Base-by-base conservation (phyloP, 1,284 basidiomycete genomes). In the Anthracocystis setariae region DNA sequence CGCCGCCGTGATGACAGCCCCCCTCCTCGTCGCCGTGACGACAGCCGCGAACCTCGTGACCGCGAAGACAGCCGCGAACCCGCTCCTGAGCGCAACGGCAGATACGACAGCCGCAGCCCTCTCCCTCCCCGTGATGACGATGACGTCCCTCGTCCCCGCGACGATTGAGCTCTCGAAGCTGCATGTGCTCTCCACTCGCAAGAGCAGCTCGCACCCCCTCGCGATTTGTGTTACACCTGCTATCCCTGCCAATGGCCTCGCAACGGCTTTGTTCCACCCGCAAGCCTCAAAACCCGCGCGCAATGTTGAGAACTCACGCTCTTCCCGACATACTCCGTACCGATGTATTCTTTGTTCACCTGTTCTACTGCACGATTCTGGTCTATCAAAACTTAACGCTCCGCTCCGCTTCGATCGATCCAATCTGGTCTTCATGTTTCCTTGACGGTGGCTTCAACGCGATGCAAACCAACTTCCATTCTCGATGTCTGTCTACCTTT, bases 61-160 rank as follows among this genome's bases (percentile, higher is more conserved):
- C 62, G 72, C 43, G 66, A 68, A 20, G 74, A 76, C 50, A 76
- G 74, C 54, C 66, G 74, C 43, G 74, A 76, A 55, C 68, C 74
- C 24, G 66, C 47, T 17, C 60, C 72, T 12, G 58, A 66, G 48
- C 64, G 66, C 39, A 61, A 70, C 52, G 66, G 63, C 15, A 58
- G 73, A 35, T 76, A 62, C 51, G 74, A 72, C 54, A 76, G 74
- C 60, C 74, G 73, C 35, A 75, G 73, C 51, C 74, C 74, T 29
- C 60, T 57, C 15, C 72, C 72, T 52, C 55, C 59, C 39, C 70
- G 73, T 47, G 73, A 75, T 46, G 70, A 73, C 25, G 73, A 75
- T 33, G 73, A 73, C n/a, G 71, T 59, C 24, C 58, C 62, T 15
- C 60, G 62, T 51, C 62, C 67, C 27, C 62, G 62, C 25, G 69